Percentiles rank a stretch among this genome's conserved stretches.
Evolutionary conservation across 2,329 filamentous ascomycete species (phyloP).

Genomic region (Nigrograna mackinnonii): DNA sequence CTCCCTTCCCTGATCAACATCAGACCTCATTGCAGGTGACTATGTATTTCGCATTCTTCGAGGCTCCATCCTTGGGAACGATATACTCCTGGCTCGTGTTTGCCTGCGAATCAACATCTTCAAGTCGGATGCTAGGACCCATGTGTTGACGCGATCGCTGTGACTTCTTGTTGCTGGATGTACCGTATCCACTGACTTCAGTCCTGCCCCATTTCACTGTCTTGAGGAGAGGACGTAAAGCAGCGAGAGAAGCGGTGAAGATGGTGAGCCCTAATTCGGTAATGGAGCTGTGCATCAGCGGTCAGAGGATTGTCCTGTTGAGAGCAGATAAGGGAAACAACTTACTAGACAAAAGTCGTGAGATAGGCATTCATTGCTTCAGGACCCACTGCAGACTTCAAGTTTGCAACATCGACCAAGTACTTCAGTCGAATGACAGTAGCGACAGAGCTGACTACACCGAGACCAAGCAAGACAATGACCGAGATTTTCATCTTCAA

Average conservation of each 20-base stretch:
- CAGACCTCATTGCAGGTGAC: neutral
- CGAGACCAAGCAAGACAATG: constrained; percentile 3
- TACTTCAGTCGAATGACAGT: constrained; percentile 6
- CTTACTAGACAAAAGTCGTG: constrained; percentile 7
- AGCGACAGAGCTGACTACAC: constrained; percentile 5
- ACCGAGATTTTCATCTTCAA: constrained; percentile 6
- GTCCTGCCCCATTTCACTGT: neutral
- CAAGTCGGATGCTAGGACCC: constrained; percentile 4
- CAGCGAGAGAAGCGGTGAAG: constrained; percentile 5
- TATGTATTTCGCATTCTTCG: neutral
- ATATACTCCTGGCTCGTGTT: constrained; percentile 5
- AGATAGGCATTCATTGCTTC: constrained; percentile 8
- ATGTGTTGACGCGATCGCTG: constrained; percentile 4
- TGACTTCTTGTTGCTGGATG: constrained; percentile 2
- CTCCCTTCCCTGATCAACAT: no score
- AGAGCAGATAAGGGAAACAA: neutral
- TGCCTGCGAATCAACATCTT: constrained; percentile 4
- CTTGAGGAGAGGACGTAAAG: constrained; percentile 4
- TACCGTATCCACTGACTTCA: constrained; percentile 1
- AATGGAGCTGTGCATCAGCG: constrained; percentile 5
- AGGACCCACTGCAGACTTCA: constrained; percentile 6
- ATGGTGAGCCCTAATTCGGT: constrained; percentile 5
- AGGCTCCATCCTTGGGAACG: constrained; percentile 3
- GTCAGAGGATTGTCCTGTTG: neutral
- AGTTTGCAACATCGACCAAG: constrained; percentile 6